phyloP scores from a whole-genome alignment of 208 protist species.

The Acanthamoeba castellanii region DNA sequence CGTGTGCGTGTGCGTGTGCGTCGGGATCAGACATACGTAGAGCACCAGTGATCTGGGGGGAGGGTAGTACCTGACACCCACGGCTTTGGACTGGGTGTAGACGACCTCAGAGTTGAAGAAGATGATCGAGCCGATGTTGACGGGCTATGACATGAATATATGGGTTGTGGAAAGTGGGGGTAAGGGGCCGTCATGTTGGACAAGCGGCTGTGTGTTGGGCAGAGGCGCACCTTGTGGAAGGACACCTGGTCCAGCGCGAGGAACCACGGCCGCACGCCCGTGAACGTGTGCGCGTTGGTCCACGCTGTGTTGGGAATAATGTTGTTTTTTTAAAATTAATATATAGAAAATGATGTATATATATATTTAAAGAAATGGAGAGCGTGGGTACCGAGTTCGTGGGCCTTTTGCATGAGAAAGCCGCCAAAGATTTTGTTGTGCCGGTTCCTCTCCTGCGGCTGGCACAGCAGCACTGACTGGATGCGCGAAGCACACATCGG shows the following conservation, averaged over 20 bases:
- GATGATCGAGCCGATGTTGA: conserved; percentile 75
- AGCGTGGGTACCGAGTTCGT: conserved; percentile 56
- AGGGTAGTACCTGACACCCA: conserved; percentile 25
- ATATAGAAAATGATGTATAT: not conserved
- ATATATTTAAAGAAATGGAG: not conserved
- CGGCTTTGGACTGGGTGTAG: conserved; percentile 44
- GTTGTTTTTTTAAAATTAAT: not conserved
- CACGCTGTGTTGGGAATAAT: conserved; percentile 5
- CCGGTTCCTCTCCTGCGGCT: conserved; percentile 66
- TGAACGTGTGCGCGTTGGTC: conserved; percentile 70
- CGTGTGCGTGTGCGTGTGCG: not conserved
- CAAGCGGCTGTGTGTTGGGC: not conserved
- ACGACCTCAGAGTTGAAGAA: conserved; percentile 72
- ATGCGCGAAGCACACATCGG: conserved; percentile 12
- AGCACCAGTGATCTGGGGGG: not conserved
- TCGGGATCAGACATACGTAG: not conserved
- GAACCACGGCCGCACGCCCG: conserved; percentile 70
- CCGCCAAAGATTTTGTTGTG: conserved; percentile 79
- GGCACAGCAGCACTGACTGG: conserved; percentile 69
- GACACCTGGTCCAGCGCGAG: conserved; percentile 75
- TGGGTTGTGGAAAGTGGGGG: not conserved
- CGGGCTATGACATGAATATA: not conserved
- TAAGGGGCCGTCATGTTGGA: not conserved
- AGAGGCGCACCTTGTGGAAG: conserved; percentile 59
- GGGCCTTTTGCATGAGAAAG: conserved; percentile 76